Evolutionary conservation across 2,329 filamentous ascomycete species (phyloP).

Genomic region (Penicillium sp.): DNA sequence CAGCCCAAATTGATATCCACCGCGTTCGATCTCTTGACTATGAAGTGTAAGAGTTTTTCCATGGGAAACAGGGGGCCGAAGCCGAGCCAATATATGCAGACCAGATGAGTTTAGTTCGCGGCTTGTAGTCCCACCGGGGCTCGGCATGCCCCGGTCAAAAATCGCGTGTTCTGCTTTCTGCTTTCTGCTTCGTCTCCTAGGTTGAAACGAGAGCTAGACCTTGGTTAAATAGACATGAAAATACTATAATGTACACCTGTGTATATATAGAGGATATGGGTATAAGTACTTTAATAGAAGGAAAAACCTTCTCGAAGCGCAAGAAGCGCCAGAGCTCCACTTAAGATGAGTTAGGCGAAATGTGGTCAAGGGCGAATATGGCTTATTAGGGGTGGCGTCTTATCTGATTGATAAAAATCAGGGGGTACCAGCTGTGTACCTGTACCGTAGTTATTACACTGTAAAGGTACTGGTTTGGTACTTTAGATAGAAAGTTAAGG

Average conservation of each 20-base stretch:
- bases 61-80: background rate
- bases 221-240: background rate
- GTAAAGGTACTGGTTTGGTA: background rate
- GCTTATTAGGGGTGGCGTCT: background rate
- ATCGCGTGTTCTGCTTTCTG: background rate
- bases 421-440: background rate
- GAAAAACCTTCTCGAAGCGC: background rate
- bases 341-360: slow-evolving; percentile 3
- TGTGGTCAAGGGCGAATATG: slow-evolving; percentile 1
- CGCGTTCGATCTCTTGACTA: background rate
- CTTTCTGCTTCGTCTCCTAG: background rate
- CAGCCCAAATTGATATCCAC: background rate
- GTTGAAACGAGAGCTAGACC: background rate
- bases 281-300: too few relatives aligned
- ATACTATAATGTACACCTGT: background rate
- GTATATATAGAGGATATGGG: background rate
- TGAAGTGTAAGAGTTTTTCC: background rate
- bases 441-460: background rate
- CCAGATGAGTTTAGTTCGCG: background rate
- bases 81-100: background rate
- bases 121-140: background rate
- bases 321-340: slow-evolving; percentile 3
- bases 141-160: slow-evolving; percentile 1
- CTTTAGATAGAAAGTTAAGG: background rate
- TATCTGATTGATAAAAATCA: slow-evolving; percentile 8